A percentile compares a stretch with the other conserved stretches of the same genome.
Evolutionary conservation across 805 yeast species (phyloP).

Genomic region (Metschnikowia shivogae): DNA sequence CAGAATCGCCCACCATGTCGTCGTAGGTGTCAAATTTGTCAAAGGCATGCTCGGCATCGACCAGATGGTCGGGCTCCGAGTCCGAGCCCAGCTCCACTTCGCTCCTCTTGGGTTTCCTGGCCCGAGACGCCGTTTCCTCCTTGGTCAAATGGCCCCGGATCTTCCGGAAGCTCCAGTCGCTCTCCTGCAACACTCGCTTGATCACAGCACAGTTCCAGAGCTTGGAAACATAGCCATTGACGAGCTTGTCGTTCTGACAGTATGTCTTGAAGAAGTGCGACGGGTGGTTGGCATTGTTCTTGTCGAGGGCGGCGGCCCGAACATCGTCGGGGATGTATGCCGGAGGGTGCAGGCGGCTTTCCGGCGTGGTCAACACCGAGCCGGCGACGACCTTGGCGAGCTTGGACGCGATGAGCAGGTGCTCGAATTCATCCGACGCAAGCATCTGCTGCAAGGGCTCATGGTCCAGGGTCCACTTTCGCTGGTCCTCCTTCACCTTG

Average conservation of each 20-base stretch:
- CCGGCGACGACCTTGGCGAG: constrained; percentile 26
- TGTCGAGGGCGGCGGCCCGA: constrained; percentile 23
- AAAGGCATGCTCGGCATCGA: constrained; percentile 24
- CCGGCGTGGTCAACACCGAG: constrained; percentile 28
- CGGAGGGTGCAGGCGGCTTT: constrained; percentile 32
- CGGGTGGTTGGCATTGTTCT: constrained; percentile 39
- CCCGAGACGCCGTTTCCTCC: constrained; percentile 30
- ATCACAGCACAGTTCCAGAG: constrained; percentile 43
- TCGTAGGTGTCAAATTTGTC: constrained; percentile 37
- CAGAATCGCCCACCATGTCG: constrained; percentile 40
- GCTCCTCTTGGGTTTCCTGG: constrained; percentile 19
- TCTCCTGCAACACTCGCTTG: constrained; percentile 31
- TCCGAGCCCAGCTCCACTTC: constrained; percentile 14
- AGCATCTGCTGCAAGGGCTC: constrained; percentile 21
- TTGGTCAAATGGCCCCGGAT: constrained; percentile 44
- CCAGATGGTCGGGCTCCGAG: constrained; percentile 17
- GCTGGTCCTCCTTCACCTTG: constrained; percentile 15
- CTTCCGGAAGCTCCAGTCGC: constrained; percentile 44
- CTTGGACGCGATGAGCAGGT: constrained; percentile 29
- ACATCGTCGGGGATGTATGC: constrained; percentile 29
- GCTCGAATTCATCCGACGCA: constrained; percentile 16
- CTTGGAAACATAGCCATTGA: constrained; percentile 46
- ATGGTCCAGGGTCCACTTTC: constrained; percentile 12
- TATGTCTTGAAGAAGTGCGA: constrained; percentile 40
- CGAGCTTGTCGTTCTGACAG: constrained; percentile 35